Evolutionary conservation across 805 yeast species (phyloP).

Genomic region (Debaryomyces tyrocola): DNA sequence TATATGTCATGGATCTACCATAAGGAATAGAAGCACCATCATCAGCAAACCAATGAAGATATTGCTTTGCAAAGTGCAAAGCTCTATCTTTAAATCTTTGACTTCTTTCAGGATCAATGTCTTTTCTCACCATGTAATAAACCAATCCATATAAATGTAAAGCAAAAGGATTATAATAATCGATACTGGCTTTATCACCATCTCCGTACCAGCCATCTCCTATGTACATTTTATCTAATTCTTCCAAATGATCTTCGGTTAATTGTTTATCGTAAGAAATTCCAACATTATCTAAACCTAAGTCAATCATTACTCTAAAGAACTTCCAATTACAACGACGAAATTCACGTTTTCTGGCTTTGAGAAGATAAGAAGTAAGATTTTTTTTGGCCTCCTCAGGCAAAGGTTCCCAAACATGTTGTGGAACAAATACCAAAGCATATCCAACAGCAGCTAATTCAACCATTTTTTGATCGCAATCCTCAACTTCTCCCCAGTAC

Average conservation of each 20-base stretch:
- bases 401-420: constrained; percentile 26
- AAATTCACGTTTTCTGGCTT: constrained; percentile 14
- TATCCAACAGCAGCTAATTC: constrained; percentile 29
- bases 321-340: constrained; percentile 25
- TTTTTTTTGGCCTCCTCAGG: constrained; percentile 12
- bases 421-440: constrained; percentile 20
- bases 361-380: constrained; percentile 14
- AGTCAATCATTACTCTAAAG: constrained; percentile 24
- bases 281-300: constrained; percentile 23
- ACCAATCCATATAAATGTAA: constrained; percentile 26
- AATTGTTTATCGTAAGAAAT: constrained; percentile 7
- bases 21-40: constrained; percentile 11
- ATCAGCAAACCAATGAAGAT: constrained; percentile 17
- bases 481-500: constrained; percentile 24
- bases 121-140: constrained; percentile 10
- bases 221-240: constrained; percentile 19
- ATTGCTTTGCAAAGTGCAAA: constrained; percentile 18
- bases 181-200: constrained; percentile 21
- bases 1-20: constrained; percentile 13
- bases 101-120: constrained; percentile 13
- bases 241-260: constrained; percentile 16
- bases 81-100: constrained; percentile 16
- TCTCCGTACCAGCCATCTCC: constrained; percentile 32
- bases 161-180: constrained; percentile 30
- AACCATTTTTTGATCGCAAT: constrained; percentile 22